Conservation (phyloP, 176 grass and related monocot species). For the Rhynchospora breviuscula region DNA sequence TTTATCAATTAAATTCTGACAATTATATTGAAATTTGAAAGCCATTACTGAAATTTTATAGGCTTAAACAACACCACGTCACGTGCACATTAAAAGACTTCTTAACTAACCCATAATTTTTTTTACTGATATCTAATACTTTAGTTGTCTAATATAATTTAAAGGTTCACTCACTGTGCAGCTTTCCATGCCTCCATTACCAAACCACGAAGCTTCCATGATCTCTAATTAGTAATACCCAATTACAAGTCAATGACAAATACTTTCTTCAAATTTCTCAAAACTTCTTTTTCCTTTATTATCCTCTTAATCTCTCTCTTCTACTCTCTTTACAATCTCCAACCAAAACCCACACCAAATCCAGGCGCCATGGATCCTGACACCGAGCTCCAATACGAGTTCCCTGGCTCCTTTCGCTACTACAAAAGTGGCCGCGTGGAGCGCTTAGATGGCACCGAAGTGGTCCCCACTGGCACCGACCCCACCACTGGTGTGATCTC, state of each 20-base stretch:
- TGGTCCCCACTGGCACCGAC: slow-evolving; percentile 42
- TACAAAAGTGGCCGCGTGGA: slow-evolving; percentile 69
- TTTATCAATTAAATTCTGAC: too few relatives aligned
- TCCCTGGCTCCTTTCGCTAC: slow-evolving; percentile 33
- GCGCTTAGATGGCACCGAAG: slow-evolving; percentile 52
- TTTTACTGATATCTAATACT: too few relatives aligned
- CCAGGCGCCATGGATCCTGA: slow-evolving; percentile 32
- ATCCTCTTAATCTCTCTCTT: slow-evolving; percentile 24
- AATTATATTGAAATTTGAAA: too few relatives aligned
- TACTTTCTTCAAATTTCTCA: background rate
- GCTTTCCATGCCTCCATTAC: background rate
- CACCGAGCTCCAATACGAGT: slow-evolving; percentile 44
- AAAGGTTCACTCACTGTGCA: too few relatives aligned
- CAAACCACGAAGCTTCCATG: background rate
- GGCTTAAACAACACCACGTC: too few relatives aligned
- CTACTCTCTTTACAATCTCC: slow-evolving; percentile 16
- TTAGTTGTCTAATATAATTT: too few relatives aligned
- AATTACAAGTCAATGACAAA: background rate
- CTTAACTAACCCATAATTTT: too few relatives aligned
- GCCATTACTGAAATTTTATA: too few relatives aligned
- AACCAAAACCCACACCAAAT: background rate
- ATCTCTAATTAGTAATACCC: background rate
- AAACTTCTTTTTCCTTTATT: background rate
- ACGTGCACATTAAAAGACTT: too few relatives aligned
- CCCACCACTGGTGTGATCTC: slow-evolving; percentile 44